Evolutionary conservation across 2,329 filamentous ascomycete species (phyloP), one percentile per base, ranked within the genome.

Genomic region (Aspergillus floridensis): DNA sequence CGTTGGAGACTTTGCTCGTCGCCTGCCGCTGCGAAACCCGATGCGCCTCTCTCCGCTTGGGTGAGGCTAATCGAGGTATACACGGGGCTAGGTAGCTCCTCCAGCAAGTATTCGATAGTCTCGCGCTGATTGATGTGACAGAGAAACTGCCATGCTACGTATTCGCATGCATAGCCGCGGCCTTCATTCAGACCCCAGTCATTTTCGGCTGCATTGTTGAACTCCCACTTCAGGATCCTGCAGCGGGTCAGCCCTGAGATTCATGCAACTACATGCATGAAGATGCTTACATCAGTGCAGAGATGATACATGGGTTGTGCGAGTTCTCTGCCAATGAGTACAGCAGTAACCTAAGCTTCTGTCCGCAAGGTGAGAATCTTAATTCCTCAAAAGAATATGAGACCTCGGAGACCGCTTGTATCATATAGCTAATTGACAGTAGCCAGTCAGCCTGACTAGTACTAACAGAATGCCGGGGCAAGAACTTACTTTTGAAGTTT

Each of bases 121-220:
- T 87, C 84, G 31, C 78, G 73, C 57, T 84, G 80, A 11, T 82
- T 81, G 48, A 87, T 71, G 61, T 81, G 81, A 29, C 81, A 81
- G 24, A 87, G 72, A 59, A 86, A 86, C 54, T 85, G 81, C 83
- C 84, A 86, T n/a, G 84, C 84, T 7, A 86, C 80, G 58, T 84
- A 81, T 70, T 87, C 84, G 66, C 85, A 87, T 5, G 84, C 84
- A 67, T 81, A 78, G 14, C 81, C 84, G 63, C 84, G 77, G 10
- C 81, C 82, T 66, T 82, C 78, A 57, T 85, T 84, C 29, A 86
- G 74, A 1, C 82, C 84, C 59, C 81, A 79, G 60, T 86, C 83
- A 53, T 82, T 81, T 51, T 80, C 73, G 47, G 82, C 80, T 3
- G 79, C 70, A 12, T 79, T 79, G 19, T 74, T 74, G 66, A 86